Evolutionary conservation across 2,329 filamentous ascomycete species (phyloP).

Genomic region (Sporothrix pallida): DNA sequence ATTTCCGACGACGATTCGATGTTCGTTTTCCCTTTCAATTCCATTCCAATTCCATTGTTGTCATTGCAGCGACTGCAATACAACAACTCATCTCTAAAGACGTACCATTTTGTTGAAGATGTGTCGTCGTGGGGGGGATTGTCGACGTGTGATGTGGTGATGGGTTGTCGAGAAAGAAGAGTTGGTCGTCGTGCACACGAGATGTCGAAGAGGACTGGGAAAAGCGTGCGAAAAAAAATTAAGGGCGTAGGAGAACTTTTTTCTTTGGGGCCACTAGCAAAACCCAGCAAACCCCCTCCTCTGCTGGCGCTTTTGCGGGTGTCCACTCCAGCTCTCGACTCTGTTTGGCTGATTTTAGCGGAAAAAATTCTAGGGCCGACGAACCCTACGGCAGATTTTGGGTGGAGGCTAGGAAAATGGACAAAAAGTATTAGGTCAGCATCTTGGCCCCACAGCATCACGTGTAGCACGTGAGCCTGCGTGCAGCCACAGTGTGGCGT

Average conservation of each 20-base stretch:
- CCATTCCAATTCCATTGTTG: slow-evolving; percentile 34
- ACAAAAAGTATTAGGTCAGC: slow-evolving; percentile 7
- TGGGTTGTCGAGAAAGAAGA: slow-evolving; percentile 33
- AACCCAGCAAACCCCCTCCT: slow-evolving; percentile 24
- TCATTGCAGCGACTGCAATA: neutral
- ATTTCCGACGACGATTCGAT: neutral
- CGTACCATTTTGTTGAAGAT: slow-evolving; percentile 37
- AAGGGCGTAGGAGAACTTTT: slow-evolving; percentile 32
- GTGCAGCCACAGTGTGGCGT: slow-evolving; percentile 15
- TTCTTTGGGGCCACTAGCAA: slow-evolving; percentile 32
- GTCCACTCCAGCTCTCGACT: neutral
- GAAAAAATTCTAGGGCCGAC: slow-evolving; percentile 38
- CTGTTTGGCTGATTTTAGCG: slow-evolving; percentile 14
- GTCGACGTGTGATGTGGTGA: slow-evolving; percentile 34
- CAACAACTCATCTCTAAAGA: slow-evolving; percentile 18
- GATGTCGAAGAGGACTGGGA: slow-evolving; percentile 30
- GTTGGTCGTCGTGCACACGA: slow-evolving; percentile 35
- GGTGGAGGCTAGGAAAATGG: neutral
- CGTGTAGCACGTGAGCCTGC: slow-evolving; percentile 3
- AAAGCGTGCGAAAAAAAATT: slow-evolving; percentile 38
- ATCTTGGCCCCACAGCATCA: neutral
- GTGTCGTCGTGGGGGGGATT: slow-evolving; percentile 35
- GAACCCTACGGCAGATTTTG: slow-evolving; percentile 34
- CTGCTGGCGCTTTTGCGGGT: slow-evolving; percentile 3
- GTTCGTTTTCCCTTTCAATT: slow-evolving; percentile 17